These are phyloP conservation scores for Cinnamomum chago DNA, from an alignment of 164 flowering plant genomes.

Conservation along the genomic window DNA sequence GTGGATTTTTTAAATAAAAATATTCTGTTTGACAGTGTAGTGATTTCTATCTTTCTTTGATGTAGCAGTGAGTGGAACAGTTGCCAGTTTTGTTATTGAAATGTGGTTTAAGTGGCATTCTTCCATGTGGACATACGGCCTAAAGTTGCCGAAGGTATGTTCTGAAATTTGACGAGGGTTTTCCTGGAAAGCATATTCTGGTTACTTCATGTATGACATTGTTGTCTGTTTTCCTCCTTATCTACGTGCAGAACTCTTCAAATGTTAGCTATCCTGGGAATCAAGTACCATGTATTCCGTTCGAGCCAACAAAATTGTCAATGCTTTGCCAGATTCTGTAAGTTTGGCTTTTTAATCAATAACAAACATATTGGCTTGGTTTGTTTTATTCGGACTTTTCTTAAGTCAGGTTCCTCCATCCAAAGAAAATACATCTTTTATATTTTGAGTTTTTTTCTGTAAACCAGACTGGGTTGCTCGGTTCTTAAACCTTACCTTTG, in stretches of 20 bases:
- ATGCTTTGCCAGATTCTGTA: conserved; percentile 48
- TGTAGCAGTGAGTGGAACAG: conserved; percentile 38
- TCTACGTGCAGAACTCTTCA: conserved; percentile 30
- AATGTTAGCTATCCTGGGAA: conserved; percentile 15
- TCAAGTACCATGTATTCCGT: conserved; percentile 41
- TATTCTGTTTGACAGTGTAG: neutral
- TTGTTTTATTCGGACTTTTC: neutral
- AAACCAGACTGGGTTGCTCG: neutral
- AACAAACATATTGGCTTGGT: neutral
- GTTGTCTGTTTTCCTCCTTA: conserved; percentile 1
- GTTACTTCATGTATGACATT: neutral
- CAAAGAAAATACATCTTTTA: neutral
- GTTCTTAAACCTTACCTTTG: neutral
- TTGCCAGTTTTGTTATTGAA: conserved; percentile 63
- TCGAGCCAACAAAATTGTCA: conserved; percentile 45
- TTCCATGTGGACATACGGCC: conserved; percentile 51
- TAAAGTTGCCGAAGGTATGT: conserved; percentile 35
- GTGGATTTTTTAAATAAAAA: neutral
- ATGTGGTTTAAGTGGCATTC: conserved; percentile 96
- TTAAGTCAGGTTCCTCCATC: no score
- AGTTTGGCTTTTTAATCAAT: conserved; percentile 16
- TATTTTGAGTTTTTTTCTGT: no score
- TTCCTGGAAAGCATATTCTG: neutral
- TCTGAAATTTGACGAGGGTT: neutral
- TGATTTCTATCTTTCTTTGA: conserved; percentile 1